A percentile compares a stretch with the other conserved stretches of the same genome.
Conservation (phyloP, 1,284 basidiomycete genomes). For the Dichomitus squalens region DNA sequence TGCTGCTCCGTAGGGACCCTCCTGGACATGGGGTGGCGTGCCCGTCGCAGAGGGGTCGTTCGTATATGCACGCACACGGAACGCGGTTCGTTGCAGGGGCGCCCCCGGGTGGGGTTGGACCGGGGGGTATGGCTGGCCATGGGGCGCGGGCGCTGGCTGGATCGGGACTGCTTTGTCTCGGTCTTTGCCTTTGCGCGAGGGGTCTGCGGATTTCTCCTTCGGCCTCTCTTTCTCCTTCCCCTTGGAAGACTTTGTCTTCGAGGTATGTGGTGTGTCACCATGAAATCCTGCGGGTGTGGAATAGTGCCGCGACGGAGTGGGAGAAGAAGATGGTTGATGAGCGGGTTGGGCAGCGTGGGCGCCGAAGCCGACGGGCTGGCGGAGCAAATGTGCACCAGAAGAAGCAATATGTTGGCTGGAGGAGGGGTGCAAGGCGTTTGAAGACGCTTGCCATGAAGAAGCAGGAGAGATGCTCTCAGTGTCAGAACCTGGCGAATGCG, state of each 20-base stretch:
- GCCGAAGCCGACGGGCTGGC: constrained; percentile 26
- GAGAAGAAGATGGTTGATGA: constrained; percentile 11
- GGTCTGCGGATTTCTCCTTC: constrained; percentile 11
- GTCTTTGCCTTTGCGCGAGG: constrained; percentile 21
- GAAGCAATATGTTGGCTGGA: neutral
- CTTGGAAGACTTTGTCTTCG: constrained; percentile 23
- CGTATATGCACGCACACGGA: constrained; percentile 20
- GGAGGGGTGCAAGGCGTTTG: constrained; percentile 10
- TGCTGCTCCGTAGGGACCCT: constrained; percentile 19
- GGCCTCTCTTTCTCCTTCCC: constrained; percentile 23
- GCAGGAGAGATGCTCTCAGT: neutral
- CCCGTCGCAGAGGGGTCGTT: constrained; percentile 22
- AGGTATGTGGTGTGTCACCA: neutral
- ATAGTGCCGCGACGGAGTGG: constrained; percentile 1
- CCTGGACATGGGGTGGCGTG: constrained; percentile 5
- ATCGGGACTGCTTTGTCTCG: constrained; percentile 10
- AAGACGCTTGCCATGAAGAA: constrained; percentile 7
- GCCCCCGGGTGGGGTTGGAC: constrained; percentile 1
- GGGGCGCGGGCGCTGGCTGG: constrained; percentile 1
- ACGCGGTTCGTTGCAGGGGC: constrained; percentile 20
- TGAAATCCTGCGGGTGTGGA: neutral
- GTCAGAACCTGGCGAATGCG: constrained; percentile 20
- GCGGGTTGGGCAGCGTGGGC: constrained; percentile 8
- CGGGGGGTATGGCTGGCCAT: neutral
- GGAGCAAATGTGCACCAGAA: constrained; percentile 14